Conservation (phyloP, 805 yeast genomes). For the Candida ipomoeae region DNA sequence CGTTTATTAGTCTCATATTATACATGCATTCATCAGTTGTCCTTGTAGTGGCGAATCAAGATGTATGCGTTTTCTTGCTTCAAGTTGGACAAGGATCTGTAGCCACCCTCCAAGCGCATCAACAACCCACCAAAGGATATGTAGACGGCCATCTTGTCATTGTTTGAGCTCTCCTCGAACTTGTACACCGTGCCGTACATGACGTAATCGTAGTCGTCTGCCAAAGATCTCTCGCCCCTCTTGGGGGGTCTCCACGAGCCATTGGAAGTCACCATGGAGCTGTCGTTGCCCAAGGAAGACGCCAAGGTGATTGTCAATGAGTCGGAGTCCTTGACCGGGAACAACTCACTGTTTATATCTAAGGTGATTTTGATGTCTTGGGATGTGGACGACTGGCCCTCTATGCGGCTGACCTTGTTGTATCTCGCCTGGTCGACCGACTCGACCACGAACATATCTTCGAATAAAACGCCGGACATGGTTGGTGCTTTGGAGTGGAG, state of each 20-base stretch:
- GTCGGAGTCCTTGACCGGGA: conserved; percentile 75
- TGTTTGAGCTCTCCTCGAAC: conserved; percentile 75
- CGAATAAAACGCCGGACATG: conserved; percentile 70
- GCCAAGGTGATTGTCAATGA: conserved; percentile 84
- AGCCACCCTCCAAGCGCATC: conserved; percentile 91
- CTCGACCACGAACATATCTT: conserved; percentile 84
- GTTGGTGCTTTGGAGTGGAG: conserved; percentile 7
- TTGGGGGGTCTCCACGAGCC: conserved; percentile 83
- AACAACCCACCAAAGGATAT: conserved; percentile 94
- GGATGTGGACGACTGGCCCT: conserved; percentile 81
- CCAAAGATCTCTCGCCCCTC: conserved; percentile 77
- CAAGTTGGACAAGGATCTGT: conserved; percentile 79
- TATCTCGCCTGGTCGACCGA: conserved; percentile 85
- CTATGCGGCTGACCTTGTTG: conserved; percentile 85
- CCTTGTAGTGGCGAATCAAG: conserved; percentile 69
- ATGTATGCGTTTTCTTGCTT: conserved; percentile 94
- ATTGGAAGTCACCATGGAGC: conserved; percentile 42
- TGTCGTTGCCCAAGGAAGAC: conserved; percentile 57
- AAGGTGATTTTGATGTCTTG: conserved; percentile 76
- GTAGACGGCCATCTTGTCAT: conserved; percentile 77
- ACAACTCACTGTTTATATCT: conserved; percentile 87
- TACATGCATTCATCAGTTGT: conserved; percentile 18
- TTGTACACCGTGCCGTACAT: conserved; percentile 98
- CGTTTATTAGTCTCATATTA: conserved; percentile 9
- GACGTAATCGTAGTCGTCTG: conserved; percentile 96